phyloP scores from a whole-genome alignment of 768 basidiomycete genomes.

The Rhodotorula diobovata region DNA sequence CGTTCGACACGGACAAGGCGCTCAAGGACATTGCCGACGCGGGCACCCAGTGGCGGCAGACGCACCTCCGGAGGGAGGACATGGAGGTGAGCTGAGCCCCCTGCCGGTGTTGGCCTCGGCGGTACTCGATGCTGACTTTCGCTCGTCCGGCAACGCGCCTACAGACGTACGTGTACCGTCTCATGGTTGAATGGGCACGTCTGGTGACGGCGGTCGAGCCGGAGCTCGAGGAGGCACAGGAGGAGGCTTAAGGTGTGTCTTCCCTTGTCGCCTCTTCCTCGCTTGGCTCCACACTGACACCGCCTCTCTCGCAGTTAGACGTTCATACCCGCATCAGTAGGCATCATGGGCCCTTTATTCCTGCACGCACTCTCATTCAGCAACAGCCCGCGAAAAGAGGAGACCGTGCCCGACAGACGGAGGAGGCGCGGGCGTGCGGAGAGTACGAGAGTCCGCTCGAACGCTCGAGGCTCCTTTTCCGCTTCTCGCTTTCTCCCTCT shows the following conservation, averaged over 20 bases:
- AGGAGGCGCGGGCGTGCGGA: too few relatives aligned
- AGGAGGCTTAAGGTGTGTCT: background rate
- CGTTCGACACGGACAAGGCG: conserved; percentile 40
- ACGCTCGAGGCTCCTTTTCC: too few relatives aligned
- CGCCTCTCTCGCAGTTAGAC: too few relatives aligned
- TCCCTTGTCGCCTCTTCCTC: background rate
- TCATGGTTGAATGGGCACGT: conserved; percentile 31
- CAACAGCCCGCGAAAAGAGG: too few relatives aligned
- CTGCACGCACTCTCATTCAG: too few relatives aligned
- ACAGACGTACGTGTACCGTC: conserved; percentile 74
- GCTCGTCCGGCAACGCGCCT: background rate
- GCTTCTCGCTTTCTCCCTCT: too few relatives aligned
- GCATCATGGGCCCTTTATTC: too few relatives aligned
- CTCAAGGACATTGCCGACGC: conserved; percentile 73
- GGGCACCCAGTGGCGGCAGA: conserved; percentile 88
- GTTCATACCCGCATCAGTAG: too few relatives aligned
- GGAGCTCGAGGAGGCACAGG: background rate
- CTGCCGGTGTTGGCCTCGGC: background rate
- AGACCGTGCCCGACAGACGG: too few relatives aligned
- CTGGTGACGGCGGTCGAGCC: conserved; percentile 4
- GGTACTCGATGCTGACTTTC: background rate
- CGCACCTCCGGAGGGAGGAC: conserved; percentile 73
- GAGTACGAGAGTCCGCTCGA: too few relatives aligned
- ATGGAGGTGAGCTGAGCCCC: conserved; percentile 62
- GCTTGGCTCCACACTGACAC: background rate